phyloP scores from a whole-genome alignment of 805 yeast genomes.

The Saccharomycopsis schoenii region DNA sequence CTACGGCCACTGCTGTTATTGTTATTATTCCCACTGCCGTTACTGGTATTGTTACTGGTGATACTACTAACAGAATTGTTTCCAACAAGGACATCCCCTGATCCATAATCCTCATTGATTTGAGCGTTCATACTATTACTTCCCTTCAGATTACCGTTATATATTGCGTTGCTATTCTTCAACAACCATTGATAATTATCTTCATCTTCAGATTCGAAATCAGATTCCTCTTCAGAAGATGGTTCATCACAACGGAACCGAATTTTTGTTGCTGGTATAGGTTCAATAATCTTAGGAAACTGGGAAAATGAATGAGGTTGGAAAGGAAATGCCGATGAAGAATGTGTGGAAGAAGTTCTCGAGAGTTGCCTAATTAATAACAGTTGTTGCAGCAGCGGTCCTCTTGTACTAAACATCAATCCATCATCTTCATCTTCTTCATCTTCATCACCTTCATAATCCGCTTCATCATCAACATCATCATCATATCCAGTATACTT shows the following conservation, averaged over 20 bases:
- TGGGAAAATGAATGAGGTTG: slow-evolving; percentile 2
- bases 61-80: slow-evolving; percentile 20
- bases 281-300: slow-evolving; percentile 50
- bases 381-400: not conserved
- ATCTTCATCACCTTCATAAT: slow-evolving; percentile 23
- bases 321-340: slow-evolving; percentile 12
- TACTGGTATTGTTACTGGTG: not conserved
- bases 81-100: slow-evolving; percentile 10
- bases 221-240: slow-evolving; percentile 27
- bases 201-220: slow-evolving; percentile 18
- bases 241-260: slow-evolving; percentile 59
- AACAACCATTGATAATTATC: slow-evolving; percentile 12
- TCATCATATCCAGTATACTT: slow-evolving; percentile 24
- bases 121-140: not conserved
- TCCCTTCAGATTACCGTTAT: not conserved
- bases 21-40: slow-evolving; percentile 25
- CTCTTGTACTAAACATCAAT: slow-evolving; percentile 34
- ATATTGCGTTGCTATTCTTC: not conserved
- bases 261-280: slow-evolving; percentile 77
- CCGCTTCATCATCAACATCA: slow-evolving; percentile 10
- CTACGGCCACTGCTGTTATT: slow-evolving; percentile 33
- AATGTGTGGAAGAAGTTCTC: slow-evolving; percentile 6
- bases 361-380: slow-evolving; percentile 6
- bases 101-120: slow-evolving; percentile 27
- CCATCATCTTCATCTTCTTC: slow-evolving; percentile 50